These are phyloP conservation scores for Nepenthes mirabilis DNA, from an alignment of 148 eudicot species.

Conservation along the genomic window DNA sequence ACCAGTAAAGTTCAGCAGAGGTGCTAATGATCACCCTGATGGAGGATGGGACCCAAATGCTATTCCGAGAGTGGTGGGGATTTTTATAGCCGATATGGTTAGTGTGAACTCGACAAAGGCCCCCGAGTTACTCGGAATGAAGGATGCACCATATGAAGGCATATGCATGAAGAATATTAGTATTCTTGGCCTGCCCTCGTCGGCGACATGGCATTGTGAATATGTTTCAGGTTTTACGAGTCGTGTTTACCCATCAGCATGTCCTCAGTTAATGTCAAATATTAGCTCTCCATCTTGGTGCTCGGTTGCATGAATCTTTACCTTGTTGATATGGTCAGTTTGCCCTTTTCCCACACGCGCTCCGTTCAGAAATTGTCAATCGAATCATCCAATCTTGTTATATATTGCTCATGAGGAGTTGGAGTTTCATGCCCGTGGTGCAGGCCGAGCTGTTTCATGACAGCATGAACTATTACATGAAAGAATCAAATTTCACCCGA, in stretches of 20 bases:
- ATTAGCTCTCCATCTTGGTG: slow-evolving; percentile 20
- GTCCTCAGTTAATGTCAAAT: slow-evolving; percentile 28
- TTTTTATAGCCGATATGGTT: slow-evolving; percentile 49
- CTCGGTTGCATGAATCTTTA: neutral
- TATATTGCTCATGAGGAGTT: no score
- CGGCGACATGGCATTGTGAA: slow-evolving; percentile 41
- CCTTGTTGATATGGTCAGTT: no score
- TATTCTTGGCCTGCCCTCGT: slow-evolving; percentile 25
- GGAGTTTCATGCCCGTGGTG: no score
- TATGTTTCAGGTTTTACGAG: slow-evolving; percentile 31
- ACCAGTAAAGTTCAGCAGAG: slow-evolving; percentile 88
- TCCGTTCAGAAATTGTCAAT: no score
- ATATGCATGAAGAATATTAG: slow-evolving; percentile 48
- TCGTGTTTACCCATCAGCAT: slow-evolving; percentile 32
- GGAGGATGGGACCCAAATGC: slow-evolving; percentile 72
- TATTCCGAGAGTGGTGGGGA: slow-evolving; percentile 46
- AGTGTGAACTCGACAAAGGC: slow-evolving; percentile 52
- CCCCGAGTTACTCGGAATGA: slow-evolving; percentile 67
- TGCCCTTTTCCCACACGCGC: no score
- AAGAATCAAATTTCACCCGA: no score
- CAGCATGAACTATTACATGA: no score
- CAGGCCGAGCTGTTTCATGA: no score
- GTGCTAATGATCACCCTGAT: slow-evolving; percentile 90
- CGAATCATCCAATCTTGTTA: no score
- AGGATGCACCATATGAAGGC: slow-evolving; percentile 52